Base-by-base conservation (phyloP, 768 basidiomycete genomes). In the Mycena pura region DNA sequence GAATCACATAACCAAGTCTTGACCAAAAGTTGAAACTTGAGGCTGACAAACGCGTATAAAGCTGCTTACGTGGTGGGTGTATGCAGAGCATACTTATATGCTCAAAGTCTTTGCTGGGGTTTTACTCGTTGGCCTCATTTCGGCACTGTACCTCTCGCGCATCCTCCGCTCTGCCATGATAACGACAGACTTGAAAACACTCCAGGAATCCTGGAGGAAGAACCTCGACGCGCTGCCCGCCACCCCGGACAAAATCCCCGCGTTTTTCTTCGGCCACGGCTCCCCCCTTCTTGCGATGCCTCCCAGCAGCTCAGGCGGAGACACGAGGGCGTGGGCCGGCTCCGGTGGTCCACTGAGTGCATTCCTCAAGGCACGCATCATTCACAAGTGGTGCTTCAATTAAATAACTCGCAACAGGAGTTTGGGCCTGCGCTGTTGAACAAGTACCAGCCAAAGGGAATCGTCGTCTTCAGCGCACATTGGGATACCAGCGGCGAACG, bases 401-500 rank as follows among this genome's bases (percentile, higher is more conserved):
- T n/a, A n/a, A n/a, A n/a, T n/a, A n/a, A n/a, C n/a, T n/a, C n/a
- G 11, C 15, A 14, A 39, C 13, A 62, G 62, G 64, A 87, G 57
- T 91, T 92, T 73, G 90, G 90, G 0, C 85, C 86, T 1, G 78
- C 77, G 0, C 70, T 92, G 27, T 66, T 91, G 39, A 68, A 82
- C 56, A 92, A 91, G 72, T 93, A 93, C 73, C 79, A 85, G 45
- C 91, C 91, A 3, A 88, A 86, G 69, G 91, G 83, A n/a, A 88
- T 92, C 51, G 84, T 93, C 5, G 90, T 92, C 1, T 91, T 92
- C 76, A 90, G 88, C 63, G 91, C 92, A 11, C 92, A 93, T 68
- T 93, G 90, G 90, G 91, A 93, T 70, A 88, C 89, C 1, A 50
- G 57, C 11, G 80, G 76, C 2, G 84, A 86, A 69, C 81, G 84